phyloP scores from a whole-genome alignment of 306 rosid species.

The Potentilla sterilis region DNA sequence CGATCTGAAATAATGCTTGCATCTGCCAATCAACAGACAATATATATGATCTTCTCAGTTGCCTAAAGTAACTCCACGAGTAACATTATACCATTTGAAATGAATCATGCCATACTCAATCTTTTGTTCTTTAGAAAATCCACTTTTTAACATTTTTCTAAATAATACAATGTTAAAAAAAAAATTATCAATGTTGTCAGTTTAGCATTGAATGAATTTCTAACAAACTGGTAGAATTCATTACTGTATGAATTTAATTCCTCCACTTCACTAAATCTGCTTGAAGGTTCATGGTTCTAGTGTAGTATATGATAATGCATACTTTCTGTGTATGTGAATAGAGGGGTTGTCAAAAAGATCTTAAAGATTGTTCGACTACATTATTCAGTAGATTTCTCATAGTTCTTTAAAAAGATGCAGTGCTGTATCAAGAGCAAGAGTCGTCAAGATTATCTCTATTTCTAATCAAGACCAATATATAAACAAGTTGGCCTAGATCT shows the following conservation, averaged over 20 bases:
- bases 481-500: not conserved
- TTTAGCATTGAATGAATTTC: not conserved
- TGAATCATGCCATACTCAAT: not conserved
- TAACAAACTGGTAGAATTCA: not conserved
- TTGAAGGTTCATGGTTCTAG: not conserved
- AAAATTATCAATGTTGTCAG: not conserved
- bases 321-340: not conserved
- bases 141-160: not conserved
- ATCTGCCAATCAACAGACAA: slow-evolving; percentile 40
- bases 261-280: not conserved
- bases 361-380: not conserved
- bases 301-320: not conserved
- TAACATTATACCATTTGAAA: not conserved
- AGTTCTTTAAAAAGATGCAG: not conserved
- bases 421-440: not conserved
- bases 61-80: not conserved
- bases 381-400: not conserved
- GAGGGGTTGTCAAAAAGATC: not conserved
- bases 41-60: not conserved
- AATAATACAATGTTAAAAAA: not conserved
- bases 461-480: not conserved
- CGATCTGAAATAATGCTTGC: slow-evolving; percentile 80
- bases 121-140: not conserved
- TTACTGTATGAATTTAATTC: not conserved
- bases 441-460: not conserved